Evolutionary conservation across 176 grass and related monocot species (phyloP).

Genomic region (Cocos nucifera): DNA sequence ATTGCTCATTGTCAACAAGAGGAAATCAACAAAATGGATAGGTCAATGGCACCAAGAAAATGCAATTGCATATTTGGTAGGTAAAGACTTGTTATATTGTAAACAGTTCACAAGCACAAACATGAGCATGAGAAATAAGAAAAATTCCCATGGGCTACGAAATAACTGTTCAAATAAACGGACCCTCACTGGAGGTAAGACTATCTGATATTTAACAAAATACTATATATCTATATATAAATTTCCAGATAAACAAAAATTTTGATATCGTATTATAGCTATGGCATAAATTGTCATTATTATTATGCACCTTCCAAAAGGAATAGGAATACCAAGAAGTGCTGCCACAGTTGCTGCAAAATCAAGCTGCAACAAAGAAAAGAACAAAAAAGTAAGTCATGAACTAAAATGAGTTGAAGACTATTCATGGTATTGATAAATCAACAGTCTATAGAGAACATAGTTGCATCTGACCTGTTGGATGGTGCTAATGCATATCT

Average conservation of each 20-base stretch:
- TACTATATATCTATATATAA: not conserved
- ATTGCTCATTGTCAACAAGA: too few relatives aligned
- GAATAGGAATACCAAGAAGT: conserved; percentile 93
- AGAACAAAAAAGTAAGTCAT: not conserved
- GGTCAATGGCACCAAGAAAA: too few relatives aligned
- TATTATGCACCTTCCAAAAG: conserved; percentile 77
- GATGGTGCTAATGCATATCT: conserved; percentile 69
- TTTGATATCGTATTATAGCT: not conserved
- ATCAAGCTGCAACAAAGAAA: conserved; percentile 63
- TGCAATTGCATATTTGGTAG: too few relatives aligned
- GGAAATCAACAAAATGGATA: too few relatives aligned
- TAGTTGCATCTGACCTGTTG: conserved; percentile 51
- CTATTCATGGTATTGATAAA: not conserved
- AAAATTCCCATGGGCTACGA: too few relatives aligned
- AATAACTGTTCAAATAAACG: too few relatives aligned
- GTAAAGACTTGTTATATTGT: too few relatives aligned
- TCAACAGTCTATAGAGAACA: conserved; percentile 19
- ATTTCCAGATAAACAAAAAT: conserved; percentile 3
- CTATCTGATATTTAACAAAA: too few relatives aligned
- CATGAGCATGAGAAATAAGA: too few relatives aligned
- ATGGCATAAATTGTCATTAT: not conserved
- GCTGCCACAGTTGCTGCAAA: conserved; percentile 90
- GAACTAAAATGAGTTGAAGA: not conserved
- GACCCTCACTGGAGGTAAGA: too few relatives aligned
- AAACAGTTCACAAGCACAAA: too few relatives aligned